Conservation (phyloP, 345 rosid species). For the Arabidopsis arenosa region DNA sequence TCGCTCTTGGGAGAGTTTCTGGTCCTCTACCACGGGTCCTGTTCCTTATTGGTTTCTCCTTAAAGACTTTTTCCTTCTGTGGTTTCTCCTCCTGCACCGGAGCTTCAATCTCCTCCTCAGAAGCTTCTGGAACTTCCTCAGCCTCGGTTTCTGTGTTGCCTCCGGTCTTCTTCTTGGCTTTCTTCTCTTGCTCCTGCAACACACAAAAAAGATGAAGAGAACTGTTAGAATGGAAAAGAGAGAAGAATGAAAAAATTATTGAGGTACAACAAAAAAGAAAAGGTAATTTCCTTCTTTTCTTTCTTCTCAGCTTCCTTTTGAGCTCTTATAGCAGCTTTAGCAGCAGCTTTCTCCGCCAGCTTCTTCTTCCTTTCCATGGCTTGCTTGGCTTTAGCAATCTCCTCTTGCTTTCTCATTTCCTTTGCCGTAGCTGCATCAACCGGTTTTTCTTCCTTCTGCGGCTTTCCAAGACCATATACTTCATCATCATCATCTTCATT, state of each 20-base stretch:
- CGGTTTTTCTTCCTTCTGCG: slow-evolving; percentile 50
- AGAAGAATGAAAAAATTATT: slow-evolving; percentile 8
- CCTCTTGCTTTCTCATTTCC: slow-evolving; percentile 92
- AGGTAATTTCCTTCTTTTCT: slow-evolving; percentile 60
- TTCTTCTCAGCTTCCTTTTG: slow-evolving; percentile 96
- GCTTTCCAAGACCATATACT: slow-evolving; percentile 48
- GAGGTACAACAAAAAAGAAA: background rate
- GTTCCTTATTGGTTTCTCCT: slow-evolving; percentile 56
- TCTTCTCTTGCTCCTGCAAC: slow-evolving; percentile 90
- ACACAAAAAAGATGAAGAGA: slow-evolving; percentile 15
- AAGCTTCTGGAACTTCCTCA: slow-evolving; percentile 56
- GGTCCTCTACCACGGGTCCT: slow-evolving; percentile 61
- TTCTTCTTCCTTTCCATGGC: slow-evolving; percentile 97
- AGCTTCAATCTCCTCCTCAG: slow-evolving; percentile 52
- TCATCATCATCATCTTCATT: slow-evolving; percentile 54
- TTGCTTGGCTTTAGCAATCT: slow-evolving; percentile 82
- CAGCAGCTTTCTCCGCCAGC: slow-evolving; percentile 87
- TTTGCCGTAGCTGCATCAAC: slow-evolving; percentile 71
- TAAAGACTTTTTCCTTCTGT: slow-evolving; percentile 50
- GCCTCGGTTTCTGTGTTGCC: slow-evolving; percentile 54
- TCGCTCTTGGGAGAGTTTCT: slow-evolving; percentile 70
- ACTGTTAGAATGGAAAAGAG: slow-evolving; percentile 26
- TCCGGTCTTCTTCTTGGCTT: slow-evolving; percentile 74
- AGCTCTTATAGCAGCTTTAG: slow-evolving; percentile 86
- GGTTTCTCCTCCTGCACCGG: slow-evolving; percentile 40